phyloP scores from a whole-genome alignment of 345 rosid genomes.

The Pistacia atlantica region DNA sequence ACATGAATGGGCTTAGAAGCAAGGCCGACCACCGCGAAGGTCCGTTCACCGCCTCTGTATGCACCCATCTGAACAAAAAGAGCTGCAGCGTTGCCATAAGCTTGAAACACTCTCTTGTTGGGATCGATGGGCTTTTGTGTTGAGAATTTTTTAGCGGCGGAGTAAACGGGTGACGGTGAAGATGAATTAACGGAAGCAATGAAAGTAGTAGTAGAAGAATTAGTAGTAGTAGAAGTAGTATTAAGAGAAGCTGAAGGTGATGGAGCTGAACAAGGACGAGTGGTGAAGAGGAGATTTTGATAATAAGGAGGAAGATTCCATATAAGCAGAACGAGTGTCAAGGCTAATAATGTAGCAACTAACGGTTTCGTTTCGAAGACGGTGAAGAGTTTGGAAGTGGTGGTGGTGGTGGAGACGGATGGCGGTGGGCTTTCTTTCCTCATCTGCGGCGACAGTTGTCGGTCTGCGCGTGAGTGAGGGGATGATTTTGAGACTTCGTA shows the following conservation, averaged over 20 bases:
- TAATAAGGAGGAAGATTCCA: conserved; percentile 83
- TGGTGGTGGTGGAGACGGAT: conserved; percentile 27
- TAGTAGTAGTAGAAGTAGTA: conserved; percentile 22
- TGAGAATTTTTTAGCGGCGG: conserved; percentile 6
- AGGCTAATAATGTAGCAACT: conserved; percentile 61
- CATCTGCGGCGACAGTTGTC: conserved; percentile 34
- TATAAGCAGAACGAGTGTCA: conserved; percentile 66
- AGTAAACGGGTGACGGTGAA: not conserved
- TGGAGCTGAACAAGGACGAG: conserved; percentile 37
- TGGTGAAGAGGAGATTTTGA: conserved; percentile 61
- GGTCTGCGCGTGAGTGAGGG: not conserved
- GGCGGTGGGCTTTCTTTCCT: conserved; percentile 54
- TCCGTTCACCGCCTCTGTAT: conserved; percentile 74
- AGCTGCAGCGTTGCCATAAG: conserved; percentile 87
- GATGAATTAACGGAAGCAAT: not conserved
- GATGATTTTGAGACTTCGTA: too few relatives aligned
- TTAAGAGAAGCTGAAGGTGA: conserved; percentile 20
- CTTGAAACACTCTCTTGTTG: conserved; percentile 62
- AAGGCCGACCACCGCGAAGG: conserved; percentile 77
- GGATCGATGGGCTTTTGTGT: conserved; percentile 35
- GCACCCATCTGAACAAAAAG: conserved; percentile 87
- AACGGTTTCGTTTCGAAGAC: conserved; percentile 70
- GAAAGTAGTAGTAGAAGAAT: conserved; percentile 14
- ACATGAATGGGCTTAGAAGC: conserved; percentile 84
- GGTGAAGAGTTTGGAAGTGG: conserved; percentile 35